Base-by-base conservation (phyloP, 805 yeast species). In the Tetrapisispora pingtungensis region DNA sequence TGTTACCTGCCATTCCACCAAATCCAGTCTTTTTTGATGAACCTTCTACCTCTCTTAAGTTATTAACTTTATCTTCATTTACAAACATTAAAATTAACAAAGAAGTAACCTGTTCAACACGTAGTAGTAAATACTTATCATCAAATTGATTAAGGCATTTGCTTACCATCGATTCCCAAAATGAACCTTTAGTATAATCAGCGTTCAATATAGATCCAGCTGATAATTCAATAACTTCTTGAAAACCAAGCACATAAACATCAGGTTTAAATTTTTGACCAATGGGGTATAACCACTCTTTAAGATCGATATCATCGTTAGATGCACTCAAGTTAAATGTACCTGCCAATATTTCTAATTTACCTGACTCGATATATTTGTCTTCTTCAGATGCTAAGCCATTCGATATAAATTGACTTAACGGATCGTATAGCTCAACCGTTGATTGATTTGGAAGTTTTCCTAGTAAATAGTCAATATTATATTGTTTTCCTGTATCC, bases 1-100 rank as follows among this genome's bases (percentile, higher is more conserved):
- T 90, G 61, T 93, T 90, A 10, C 97, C 98, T 0, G 97, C 79
- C 68, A 93, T 90, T 33, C 98, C 98, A 27, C 96, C 96, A 44
- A 93, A 69, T 0, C 97, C 98, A 0, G 97, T 90, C 64, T 90
- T 90, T 56, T 89, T 90, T 10, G 84, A 76, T 14, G 89, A 75
- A 8, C 97, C 97, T 52, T 88, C 89, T 4, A 93, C 96, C 52
- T 82, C 80, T 14, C 84, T 83, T 2, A 93, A 79, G 42, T 70
- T 56, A 18, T 65, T 58, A 20, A 71, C 66, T 40, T 68, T 61
- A 36, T 69, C 70, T 3, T 71, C 64, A 46, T 73, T 75, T 4
- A 77, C 85, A 59, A 81, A 82, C 38, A 83, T 69, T 36, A 82
- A 66, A 18, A 84, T 65, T n/a, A 83, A 59, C 55, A 84, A 68